Conservation (phyloP, 108 stramenopile species). For the Cyclostephanos tholiformis region DNA sequence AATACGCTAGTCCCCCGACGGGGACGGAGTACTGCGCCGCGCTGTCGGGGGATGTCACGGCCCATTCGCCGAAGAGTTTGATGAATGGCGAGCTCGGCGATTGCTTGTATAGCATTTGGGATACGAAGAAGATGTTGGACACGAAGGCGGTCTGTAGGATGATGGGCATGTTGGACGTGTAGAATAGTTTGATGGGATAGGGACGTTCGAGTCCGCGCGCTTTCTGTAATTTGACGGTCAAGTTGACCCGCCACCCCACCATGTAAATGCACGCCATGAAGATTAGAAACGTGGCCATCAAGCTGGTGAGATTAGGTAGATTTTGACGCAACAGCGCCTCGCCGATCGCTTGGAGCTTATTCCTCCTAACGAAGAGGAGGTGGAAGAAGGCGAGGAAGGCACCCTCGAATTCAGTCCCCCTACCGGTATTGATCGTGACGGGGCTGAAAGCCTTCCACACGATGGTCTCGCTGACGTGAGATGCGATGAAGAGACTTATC, state of each 20-base stretch:
- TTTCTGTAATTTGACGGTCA: constrained; percentile 96
- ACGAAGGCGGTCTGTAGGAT: constrained; percentile 98
- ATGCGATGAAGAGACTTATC: constrained; percentile 99
- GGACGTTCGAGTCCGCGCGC: constrained; percentile 92
- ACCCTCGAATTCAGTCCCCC: constrained; percentile 99
- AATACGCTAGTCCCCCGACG: constrained; percentile 98
- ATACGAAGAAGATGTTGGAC: constrained; percentile 99
- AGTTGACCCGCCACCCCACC: constrained; percentile 98
- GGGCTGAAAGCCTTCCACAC: constrained; percentile 99
- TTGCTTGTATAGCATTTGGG: constrained; percentile 98
- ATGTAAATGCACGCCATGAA: constrained; percentile 99
- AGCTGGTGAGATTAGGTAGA: constrained; percentile 98
- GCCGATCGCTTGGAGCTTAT: constrained; percentile 93
- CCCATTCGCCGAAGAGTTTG: constrained; percentile 96
- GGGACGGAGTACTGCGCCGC: constrained; percentile 80
- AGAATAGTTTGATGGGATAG: constrained; percentile 98
- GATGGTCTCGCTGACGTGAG: constrained; percentile 98
- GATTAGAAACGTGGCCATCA: constrained; percentile 94
- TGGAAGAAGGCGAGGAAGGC: constrained; percentile 98
- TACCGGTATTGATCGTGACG: constrained; percentile 99
- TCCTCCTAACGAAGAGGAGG: constrained; percentile 88
- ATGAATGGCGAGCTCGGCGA: constrained; percentile 93
- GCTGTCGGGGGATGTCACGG: constrained; percentile 58
- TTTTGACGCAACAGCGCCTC: constrained; percentile 98
- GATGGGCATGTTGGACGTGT: constrained; percentile 99